phyloP scores from a whole-genome alignment of 2,329 filamentous ascomycete genomes.

The Ramularia endophylla region DNA sequence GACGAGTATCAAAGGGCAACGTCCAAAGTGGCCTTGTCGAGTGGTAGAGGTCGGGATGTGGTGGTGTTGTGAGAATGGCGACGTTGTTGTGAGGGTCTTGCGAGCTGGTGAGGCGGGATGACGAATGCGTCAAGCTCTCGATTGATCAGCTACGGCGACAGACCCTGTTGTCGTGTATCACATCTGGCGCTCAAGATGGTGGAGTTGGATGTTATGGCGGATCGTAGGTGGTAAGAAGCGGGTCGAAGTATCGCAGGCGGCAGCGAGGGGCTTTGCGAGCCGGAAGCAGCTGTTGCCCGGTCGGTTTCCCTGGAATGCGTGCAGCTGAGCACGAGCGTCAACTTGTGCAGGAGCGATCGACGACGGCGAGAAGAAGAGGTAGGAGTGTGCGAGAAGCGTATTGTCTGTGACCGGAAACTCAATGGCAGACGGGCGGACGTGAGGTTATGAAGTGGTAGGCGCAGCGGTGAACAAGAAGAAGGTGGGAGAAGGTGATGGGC shows the following conservation, averaged over 20 bases:
- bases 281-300: no score
- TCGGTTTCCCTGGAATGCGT: no score
- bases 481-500: background rate
- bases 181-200: constrained; percentile 9
- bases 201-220: background rate
- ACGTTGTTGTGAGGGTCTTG: constrained; percentile 8
- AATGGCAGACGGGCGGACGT: constrained; percentile 6
- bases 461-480: background rate
- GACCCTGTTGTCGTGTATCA: constrained; percentile 16
- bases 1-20: constrained; percentile 14
- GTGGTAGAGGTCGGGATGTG: constrained; percentile 4
- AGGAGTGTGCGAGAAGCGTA: background rate
- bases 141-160: no score
- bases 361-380: background rate
- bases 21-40: constrained; percentile 9
- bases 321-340: background rate
- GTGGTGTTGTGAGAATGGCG: constrained; percentile 2
- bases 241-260: no score
- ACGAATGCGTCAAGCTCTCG: constrained; percentile 3
- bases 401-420: background rate
- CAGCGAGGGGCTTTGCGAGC: no score
- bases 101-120: constrained; percentile 11
- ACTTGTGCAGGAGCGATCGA: background rate
- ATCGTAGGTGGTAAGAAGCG: constrained; percentile 5
- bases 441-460: constrained; percentile 1